A percentile compares a stretch with the other conserved stretches of the same genome.
Conservation (phyloP, 441 rosid species). For the Pelargonium citronellum region DNA sequence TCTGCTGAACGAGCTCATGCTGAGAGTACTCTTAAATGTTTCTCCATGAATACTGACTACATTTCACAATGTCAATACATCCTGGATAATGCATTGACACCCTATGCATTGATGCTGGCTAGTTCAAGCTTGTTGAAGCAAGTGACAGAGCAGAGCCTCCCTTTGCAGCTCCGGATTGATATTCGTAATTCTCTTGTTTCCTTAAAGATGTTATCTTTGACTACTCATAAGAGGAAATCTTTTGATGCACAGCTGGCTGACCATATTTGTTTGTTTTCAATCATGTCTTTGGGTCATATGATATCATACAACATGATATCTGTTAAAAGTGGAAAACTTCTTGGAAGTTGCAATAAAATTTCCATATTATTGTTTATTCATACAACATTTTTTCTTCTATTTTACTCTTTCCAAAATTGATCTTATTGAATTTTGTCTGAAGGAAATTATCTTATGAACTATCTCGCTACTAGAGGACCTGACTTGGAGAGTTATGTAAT, state of each 20-base stretch:
- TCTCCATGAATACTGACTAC: constrained; percentile 79
- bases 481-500: constrained; percentile 75
- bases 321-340: neutral
- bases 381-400: neutral
- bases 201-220: constrained; percentile 20
- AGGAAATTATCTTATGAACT: constrained; percentile 79
- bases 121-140: constrained; percentile 95
- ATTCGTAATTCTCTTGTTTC: constrained; percentile 49
- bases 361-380: neutral
- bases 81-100: constrained; percentile 91
- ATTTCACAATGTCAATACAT: constrained; percentile 95
- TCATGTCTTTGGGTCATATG: neutral
- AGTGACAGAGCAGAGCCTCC: constrained; percentile 90
- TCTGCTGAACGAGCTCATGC: constrained; percentile 37
- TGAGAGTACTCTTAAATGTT: constrained; percentile 87
- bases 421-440: constrained; percentile 17
- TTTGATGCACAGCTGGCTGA: neutral
- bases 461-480: constrained; percentile 92
- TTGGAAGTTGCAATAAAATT: neutral
- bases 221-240: constrained; percentile 5
- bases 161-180: constrained; percentile 86
- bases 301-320: neutral
- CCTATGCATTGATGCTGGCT: constrained; percentile 98
- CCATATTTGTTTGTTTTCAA: neutral
- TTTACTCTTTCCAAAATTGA: neutral